phyloP scores from a whole-genome alignment of 139 green algal species.

The Nannochloris sp. region DNA sequence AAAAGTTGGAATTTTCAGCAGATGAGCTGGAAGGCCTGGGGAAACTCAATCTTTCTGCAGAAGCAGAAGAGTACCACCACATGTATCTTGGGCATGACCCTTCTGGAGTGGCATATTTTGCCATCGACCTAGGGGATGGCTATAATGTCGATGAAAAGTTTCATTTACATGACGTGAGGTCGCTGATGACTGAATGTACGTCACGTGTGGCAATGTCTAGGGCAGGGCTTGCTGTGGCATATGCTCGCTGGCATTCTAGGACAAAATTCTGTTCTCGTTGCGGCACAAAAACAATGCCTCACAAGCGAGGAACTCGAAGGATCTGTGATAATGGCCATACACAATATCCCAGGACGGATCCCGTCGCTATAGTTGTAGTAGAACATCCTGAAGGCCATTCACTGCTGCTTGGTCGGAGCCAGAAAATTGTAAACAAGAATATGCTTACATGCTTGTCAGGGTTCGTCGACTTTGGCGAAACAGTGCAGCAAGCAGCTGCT shows the following conservation, averaged over 20 bases:
- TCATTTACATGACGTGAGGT: too few relatives aligned
- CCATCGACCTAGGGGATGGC: too few relatives aligned
- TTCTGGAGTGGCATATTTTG: too few relatives aligned
- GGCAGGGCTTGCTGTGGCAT: background rate
- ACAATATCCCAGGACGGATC: slow-evolving; percentile 67
- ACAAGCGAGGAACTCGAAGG: slow-evolving; percentile 41
- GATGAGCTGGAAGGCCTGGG: too few relatives aligned
- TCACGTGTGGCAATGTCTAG: background rate
- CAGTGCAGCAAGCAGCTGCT: slow-evolving; percentile 67
- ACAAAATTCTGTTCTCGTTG: background rate
- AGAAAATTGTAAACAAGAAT: slow-evolving; percentile 21
- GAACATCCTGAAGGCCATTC: slow-evolving; percentile 48
- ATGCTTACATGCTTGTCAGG: slow-evolving; percentile 73
- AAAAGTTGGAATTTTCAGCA: too few relatives aligned
- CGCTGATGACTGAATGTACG: too few relatives aligned
- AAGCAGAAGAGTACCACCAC: too few relatives aligned
- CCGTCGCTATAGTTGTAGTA: slow-evolving; percentile 77
- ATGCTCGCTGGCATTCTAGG: background rate
- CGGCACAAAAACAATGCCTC: background rate
- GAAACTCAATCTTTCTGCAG: too few relatives aligned
- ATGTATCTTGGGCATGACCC: too few relatives aligned
- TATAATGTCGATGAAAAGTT: too few relatives aligned
- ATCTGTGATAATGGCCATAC: slow-evolving; percentile 52
- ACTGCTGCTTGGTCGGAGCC: slow-evolving; percentile 57
- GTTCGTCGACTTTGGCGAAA: slow-evolving; percentile 76